Evolutionary conservation across 2,329 filamentous ascomycete species (phyloP).

Genomic region (Aspergillus transmontanensis): DNA sequence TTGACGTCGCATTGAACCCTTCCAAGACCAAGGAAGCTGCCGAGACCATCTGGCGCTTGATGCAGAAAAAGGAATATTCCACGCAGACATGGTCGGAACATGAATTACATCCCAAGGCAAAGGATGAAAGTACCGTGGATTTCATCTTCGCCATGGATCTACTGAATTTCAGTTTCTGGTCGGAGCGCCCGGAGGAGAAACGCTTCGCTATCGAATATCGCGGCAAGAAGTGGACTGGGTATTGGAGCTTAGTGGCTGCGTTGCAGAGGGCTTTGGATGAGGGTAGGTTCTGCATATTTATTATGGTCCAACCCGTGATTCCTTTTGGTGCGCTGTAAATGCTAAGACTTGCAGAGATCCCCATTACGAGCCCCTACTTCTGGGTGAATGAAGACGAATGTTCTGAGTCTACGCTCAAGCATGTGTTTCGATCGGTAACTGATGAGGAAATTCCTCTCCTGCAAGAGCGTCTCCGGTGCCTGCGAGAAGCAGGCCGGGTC

Average conservation of each 20-base stretch:
- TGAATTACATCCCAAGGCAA: conserved; percentile 82
- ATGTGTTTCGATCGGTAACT: conserved; percentile 85
- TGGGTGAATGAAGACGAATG: conserved; percentile 80
- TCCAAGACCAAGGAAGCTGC: conserved; percentile 80
- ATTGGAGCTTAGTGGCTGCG: conserved; percentile 89
- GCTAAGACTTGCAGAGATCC: conserved; percentile 62
- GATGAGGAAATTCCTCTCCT: conserved; percentile 86
- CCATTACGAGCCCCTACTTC: conserved; percentile 84
- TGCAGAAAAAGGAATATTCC: conserved; percentile 82
- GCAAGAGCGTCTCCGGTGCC: conserved; percentile 72
- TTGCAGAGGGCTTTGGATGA: conserved; percentile 87
- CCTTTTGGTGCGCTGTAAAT: background rate
- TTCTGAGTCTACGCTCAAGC: conserved; percentile 69
- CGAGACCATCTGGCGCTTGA: conserved; percentile 73
- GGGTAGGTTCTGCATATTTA: conserved; percentile 54
- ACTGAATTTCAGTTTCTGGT: conserved; percentile 98
- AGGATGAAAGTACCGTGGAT: conserved; percentile 76
- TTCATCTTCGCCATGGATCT: conserved; percentile 99
- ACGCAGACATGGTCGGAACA: conserved; percentile 85
- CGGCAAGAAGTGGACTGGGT: conserved; percentile 84
- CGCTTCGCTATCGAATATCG: conserved; percentile 82
- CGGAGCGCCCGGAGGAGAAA: conserved; percentile 67
- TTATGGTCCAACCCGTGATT: background rate
- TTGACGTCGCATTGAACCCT: conserved; percentile 89
- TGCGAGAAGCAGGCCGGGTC: conserved; percentile 80